Evolutionary conservation across 164 flowering plant genomes (phyloP).

Genomic region (Vitis labrusca): DNA sequence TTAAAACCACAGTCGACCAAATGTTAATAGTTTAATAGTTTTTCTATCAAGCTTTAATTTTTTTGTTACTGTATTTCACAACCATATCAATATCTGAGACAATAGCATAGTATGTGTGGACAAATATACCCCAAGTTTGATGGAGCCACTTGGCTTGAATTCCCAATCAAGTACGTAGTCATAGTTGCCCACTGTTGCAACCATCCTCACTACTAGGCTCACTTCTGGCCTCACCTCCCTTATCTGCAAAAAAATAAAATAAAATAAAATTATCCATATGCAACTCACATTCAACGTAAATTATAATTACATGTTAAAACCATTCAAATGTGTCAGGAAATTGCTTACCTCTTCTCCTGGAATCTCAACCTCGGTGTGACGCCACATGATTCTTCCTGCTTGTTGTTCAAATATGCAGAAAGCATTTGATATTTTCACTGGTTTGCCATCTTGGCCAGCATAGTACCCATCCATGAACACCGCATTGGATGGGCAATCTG

Average conservation of each 20-base stretch:
- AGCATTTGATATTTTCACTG: constrained; percentile 31
- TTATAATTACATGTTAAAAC: no score
- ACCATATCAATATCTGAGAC: no score
- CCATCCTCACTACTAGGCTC: constrained; percentile 58
- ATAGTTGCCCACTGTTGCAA: constrained; percentile 60
- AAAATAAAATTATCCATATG: background rate
- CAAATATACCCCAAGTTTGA: constrained; percentile 19
- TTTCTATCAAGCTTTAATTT: no score
- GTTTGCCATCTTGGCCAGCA: constrained; percentile 39
- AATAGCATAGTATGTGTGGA: no score
- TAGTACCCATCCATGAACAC: constrained; percentile 44
- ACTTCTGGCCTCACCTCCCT: constrained; percentile 46
- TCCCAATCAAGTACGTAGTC: constrained; percentile 71
- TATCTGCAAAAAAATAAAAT: constrained; percentile 32
- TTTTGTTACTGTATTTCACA: no score
- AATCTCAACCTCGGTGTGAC: constrained; percentile 53
- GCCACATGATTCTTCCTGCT: constrained; percentile 64
- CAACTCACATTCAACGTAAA: no score
- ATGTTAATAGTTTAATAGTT: no score
- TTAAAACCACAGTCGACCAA: no score
- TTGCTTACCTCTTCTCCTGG: constrained; percentile 41
- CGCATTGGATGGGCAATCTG: constrained; percentile 58
- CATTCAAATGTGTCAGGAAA: background rate
- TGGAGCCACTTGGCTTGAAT: constrained; percentile 57
- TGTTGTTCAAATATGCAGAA: constrained; percentile 55